Conservation (phyloP, 2,329 filamentous ascomycete genomes). For the Penicillium hordei region DNA sequence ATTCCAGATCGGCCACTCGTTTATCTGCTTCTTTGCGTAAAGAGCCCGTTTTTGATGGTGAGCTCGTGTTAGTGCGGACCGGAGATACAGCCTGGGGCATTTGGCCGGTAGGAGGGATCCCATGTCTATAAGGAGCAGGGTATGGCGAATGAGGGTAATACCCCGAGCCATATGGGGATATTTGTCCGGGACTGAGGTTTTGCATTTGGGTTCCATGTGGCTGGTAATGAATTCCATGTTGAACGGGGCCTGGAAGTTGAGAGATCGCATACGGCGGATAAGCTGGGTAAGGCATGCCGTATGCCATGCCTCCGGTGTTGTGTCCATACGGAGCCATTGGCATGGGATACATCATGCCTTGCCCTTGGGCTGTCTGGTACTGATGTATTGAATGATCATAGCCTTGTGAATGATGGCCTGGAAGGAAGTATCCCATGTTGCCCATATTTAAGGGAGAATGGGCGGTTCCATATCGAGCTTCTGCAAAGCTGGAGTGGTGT, state of each 20-base stretch:
- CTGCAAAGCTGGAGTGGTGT: conserved; percentile 21
- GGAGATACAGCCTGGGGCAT: conserved; percentile 6
- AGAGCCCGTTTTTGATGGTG: conserved; percentile 6
- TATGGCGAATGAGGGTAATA: conserved; percentile 32
- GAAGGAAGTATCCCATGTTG: conserved; percentile 32
- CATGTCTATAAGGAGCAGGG: conserved; percentile 21
- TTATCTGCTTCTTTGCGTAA: conserved; percentile 24
- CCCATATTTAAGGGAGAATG: conserved; percentile 30
- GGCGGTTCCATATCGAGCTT: conserved; percentile 21
- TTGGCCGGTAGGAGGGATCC: conserved; percentile 9
- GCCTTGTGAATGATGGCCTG: conserved; percentile 24
- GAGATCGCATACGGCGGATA: conserved; percentile 33
- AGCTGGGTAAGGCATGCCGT: conserved; percentile 27
- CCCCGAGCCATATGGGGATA: conserved; percentile 22
- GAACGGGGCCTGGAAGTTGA: conserved; percentile 20
- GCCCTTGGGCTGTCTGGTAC: conserved; percentile 25
- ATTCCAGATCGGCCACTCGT: conserved; percentile 18
- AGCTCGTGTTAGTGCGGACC: background rate
- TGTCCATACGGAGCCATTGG: conserved; percentile 29
- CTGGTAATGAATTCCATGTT: conserved; percentile 24
- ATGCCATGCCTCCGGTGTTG: conserved; percentile 22
- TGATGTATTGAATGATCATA: conserved; percentile 29
- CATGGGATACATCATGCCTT: conserved; percentile 34
- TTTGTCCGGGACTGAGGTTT: conserved; percentile 20
- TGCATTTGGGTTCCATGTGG: conserved; percentile 24